A percentile compares a stretch with the other conserved stretches of the same genome.
phyloP scores from a whole-genome alignment of 768 basidiomycete species.

The Dentipellis fragilis region DNA sequence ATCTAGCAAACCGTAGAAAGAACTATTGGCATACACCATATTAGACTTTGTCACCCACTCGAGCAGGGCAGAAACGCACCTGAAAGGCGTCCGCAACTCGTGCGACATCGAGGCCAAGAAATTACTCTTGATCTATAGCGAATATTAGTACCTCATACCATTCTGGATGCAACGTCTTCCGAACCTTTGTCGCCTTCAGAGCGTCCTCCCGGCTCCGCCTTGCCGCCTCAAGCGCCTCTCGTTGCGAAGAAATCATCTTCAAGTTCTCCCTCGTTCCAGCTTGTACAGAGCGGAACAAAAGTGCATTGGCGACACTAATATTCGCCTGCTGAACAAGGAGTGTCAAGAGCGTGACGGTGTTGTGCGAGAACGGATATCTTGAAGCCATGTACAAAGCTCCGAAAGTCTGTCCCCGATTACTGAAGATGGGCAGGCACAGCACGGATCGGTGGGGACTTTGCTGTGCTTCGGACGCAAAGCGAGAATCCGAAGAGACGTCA shows the following conservation, averaged over 20 bases:
- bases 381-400: conserved; percentile 62
- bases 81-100: conserved; percentile 69
- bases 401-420: conserved; percentile 68
- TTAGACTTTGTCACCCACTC: no score
- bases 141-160: neutral
- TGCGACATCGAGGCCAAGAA: conserved; percentile 72
- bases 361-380: conserved; percentile 52
- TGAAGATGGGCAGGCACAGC: conserved; percentile 62
- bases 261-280: conserved; percentile 65
- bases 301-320: conserved; percentile 64
- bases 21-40: conserved; percentile 26
- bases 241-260: conserved; percentile 68
- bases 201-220: conserved; percentile 64
- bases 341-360: conserved; percentile 50
- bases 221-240: conserved; percentile 60
- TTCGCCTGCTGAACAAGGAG: conserved; percentile 66
- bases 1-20: conserved; percentile 69
- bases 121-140: conserved; percentile 68
- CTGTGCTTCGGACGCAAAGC: conserved; percentile 58
- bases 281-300: conserved; percentile 68
- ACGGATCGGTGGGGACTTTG: conserved; percentile 52
- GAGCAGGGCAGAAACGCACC: conserved; percentile 24
- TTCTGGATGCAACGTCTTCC: neutral
- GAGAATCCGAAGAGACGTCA: conserved; percentile 53
- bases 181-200: conserved; percentile 60